phyloP scores from a whole-genome alignment of 2,329 filamentous ascomycete species.

The Byssochlamys sp. region DNA sequence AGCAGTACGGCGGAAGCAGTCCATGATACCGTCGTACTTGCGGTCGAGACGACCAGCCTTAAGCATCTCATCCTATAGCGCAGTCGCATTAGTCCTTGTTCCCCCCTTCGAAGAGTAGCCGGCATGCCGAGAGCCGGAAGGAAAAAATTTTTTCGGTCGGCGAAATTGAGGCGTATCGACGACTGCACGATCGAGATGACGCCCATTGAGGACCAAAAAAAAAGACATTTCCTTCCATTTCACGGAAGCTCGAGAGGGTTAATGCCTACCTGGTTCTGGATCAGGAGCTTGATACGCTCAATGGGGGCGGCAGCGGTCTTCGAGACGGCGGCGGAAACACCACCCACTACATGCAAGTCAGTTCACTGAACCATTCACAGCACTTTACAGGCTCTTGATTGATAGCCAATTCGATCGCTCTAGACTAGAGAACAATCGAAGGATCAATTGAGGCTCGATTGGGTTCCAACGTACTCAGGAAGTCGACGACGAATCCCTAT shows the following conservation, averaged over 20 bases:
- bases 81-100: background rate
- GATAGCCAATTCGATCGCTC: background rate
- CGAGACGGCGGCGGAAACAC: constrained; percentile 99
- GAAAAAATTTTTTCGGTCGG: constrained; percentile 2
- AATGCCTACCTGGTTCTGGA: constrained; percentile 93
- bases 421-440: background rate
- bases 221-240: background rate
- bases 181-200: background rate
- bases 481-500: constrained; percentile 91
- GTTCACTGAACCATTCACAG: constrained; percentile 14
- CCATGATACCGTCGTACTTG: constrained; percentile 85
- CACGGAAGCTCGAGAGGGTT: background rate
- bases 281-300: constrained; percentile 99
- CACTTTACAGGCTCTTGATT: background rate
- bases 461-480: constrained; percentile 72
- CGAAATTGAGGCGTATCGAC: constrained; percentile 1
- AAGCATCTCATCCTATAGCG: constrained; percentile 91
- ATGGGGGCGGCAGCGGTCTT: constrained; percentile 99
- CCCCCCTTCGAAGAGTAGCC: background rate
- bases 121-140: constrained; percentile 2
- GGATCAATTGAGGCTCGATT: constrained; percentile 3
- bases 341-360: constrained; percentile 70
- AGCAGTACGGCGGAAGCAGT: constrained; percentile 91
- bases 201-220: background rate
- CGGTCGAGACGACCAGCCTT: constrained; percentile 96